A percentile compares a stretch with the other conserved stretches of the same genome.
These are phyloP conservation scores for Aspergillus sp. DNA, from an alignment of 2,329 filamentous ascomycete genomes.

Conservation along the genomic window DNA sequence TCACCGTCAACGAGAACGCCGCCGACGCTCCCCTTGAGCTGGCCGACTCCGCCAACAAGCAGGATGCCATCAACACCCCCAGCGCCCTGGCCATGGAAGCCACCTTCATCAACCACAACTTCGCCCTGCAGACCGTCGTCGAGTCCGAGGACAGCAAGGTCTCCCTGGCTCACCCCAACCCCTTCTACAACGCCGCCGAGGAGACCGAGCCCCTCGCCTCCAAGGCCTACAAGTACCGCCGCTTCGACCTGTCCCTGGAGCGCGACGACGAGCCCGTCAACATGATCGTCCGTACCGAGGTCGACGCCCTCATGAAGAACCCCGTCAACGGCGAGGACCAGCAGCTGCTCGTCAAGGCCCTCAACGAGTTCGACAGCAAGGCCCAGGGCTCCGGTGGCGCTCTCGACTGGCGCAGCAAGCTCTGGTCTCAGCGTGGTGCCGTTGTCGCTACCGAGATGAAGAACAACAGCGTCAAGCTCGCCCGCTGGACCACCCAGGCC, in stretches of 20 bases:
- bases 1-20: slow-evolving; percentile 98
- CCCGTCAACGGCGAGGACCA: slow-evolving; percentile 89
- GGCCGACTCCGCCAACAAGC: slow-evolving; percentile 69
- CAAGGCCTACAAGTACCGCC: slow-evolving; percentile 98
- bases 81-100: slow-evolving; percentile 90
- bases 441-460: slow-evolving; percentile 99
- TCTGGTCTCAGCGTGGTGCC: slow-evolving; percentile 90
- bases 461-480: slow-evolving; percentile 99
- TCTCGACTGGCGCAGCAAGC: slow-evolving; percentile 94
- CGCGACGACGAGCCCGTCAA: slow-evolving; percentile 89
- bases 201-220: slow-evolving; percentile 92
- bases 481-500: slow-evolving; percentile 94
- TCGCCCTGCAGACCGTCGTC: slow-evolving; percentile 89
- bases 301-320: slow-evolving; percentile 96
- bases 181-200: slow-evolving; percentile 93
- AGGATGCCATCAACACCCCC: slow-evolving; percentile 95
- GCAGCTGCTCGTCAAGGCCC: slow-evolving; percentile 86
- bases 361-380: slow-evolving; percentile 99
- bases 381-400: slow-evolving; percentile 93
- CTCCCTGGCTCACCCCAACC: slow-evolving; percentile 84
- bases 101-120: slow-evolving; percentile 99
- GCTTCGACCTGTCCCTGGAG: slow-evolving; percentile 92
- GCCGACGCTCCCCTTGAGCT: slow-evolving; percentile 90
- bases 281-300: slow-evolving; percentile 88
- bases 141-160: slow-evolving; percentile 79